Evolutionary conservation across 2,329 filamentous ascomycete genomes (phyloP).

Genomic region (Alternaria postmessia): DNA sequence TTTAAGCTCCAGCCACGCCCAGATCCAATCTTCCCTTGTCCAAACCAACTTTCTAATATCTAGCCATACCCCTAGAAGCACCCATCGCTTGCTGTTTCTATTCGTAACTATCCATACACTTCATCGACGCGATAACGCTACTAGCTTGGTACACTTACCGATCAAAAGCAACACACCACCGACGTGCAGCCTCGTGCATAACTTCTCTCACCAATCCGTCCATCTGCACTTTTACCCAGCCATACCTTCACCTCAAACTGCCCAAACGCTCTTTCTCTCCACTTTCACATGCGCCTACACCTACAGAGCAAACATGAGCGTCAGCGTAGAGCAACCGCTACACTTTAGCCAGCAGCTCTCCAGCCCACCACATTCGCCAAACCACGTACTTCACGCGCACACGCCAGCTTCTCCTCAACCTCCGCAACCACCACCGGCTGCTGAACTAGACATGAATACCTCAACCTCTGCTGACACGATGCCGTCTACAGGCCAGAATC

Average conservation of each 20-base stretch:
- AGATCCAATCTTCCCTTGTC: conserved; percentile 15
- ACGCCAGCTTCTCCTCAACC: conserved; percentile 28
- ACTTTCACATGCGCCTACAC: conserved; percentile 21
- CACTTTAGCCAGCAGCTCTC: conserved; percentile 49
- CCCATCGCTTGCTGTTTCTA: neutral
- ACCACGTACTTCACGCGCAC: conserved; percentile 36
- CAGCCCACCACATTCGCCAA: conserved; percentile 43
- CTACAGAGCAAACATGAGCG: conserved; percentile 47
- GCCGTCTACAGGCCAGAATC: conserved; percentile 44
- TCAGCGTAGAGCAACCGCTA: conserved; percentile 50
- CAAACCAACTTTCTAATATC: conserved; percentile 3
- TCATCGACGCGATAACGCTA: conserved; percentile 4
- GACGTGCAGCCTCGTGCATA: conserved; percentile 24
- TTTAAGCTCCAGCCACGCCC: conserved; percentile 35
- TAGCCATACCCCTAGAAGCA: neutral
- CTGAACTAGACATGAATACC: conserved; percentile 47
- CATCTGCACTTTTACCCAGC: conserved; percentile 11
- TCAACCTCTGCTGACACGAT: conserved; percentile 44
- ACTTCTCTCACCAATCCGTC: conserved; percentile 2
- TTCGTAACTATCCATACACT: neutral
- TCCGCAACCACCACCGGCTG: conserved; percentile 27
- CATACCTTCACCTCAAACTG: neutral
- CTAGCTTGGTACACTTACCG: conserved; percentile 12
- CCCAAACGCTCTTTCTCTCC: conserved; percentile 7
- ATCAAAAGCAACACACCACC: conserved; percentile 16